phyloP scores from a whole-genome alignment of 1,139 yeast species.

The Debaryomycetaceae sp. region DNA sequence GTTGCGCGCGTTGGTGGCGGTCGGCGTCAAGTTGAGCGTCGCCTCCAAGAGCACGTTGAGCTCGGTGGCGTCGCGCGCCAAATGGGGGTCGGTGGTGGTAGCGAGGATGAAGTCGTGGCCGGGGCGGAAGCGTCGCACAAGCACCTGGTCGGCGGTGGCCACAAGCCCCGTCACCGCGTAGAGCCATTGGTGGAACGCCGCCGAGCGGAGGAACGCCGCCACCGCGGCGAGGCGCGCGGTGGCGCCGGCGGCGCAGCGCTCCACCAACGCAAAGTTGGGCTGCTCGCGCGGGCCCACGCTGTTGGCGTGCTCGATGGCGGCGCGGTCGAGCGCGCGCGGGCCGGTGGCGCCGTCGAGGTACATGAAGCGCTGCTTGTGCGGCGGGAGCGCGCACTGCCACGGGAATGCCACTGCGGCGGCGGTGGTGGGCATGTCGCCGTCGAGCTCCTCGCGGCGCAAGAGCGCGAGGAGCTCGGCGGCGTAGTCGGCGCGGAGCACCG shows the following conservation, averaged over 20 bases:
- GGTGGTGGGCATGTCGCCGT: constrained; percentile 53
- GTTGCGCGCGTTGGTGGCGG: constrained; percentile 46
- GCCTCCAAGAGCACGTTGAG: constrained; percentile 60
- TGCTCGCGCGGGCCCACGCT: constrained; percentile 45
- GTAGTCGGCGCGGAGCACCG: constrained; percentile 56
- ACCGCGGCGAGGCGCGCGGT: constrained; percentile 42
- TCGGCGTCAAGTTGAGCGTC: constrained; percentile 74
- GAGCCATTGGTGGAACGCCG: constrained; percentile 69
- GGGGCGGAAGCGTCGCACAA: constrained; percentile 86
- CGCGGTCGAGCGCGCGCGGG: constrained; percentile 24
- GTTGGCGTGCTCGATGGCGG: constrained; percentile 21
- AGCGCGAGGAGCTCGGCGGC: constrained; percentile 42
- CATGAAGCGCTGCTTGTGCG: constrained; percentile 85
- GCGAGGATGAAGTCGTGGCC: constrained; percentile 94
- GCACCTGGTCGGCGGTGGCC: constrained; percentile 61
- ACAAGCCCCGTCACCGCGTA: constrained; percentile 57
- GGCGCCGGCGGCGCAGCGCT: constrained; percentile 3
- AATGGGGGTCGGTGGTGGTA: constrained; percentile 56
- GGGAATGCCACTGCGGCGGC: constrained; percentile 59
- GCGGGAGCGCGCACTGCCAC: constrained; percentile 92
- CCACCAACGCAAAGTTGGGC: constrained; percentile 45
- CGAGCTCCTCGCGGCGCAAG: constrained; percentile 52
- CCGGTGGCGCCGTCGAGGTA: constrained; percentile 63
- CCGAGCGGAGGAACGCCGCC: constrained; percentile 56
- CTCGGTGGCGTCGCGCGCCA: constrained; percentile 32